Conservation (phyloP, 2,329 filamentous ascomycete genomes). For the Alternaria brassicicola region DNA sequence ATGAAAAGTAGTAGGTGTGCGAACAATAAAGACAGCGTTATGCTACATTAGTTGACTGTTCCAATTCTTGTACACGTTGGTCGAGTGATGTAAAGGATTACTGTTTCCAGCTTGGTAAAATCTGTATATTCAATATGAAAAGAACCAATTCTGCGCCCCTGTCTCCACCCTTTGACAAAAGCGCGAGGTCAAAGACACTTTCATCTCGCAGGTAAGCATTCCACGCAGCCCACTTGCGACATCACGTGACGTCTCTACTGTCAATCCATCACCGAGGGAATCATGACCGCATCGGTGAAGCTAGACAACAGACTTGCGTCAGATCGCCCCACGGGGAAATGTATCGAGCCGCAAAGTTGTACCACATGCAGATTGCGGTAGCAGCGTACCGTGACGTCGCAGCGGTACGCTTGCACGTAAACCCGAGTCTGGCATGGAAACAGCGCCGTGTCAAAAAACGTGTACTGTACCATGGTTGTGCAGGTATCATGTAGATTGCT, state of each 20-base stretch:
- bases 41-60: background rate
- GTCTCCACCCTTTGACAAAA: background rate
- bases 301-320: background rate
- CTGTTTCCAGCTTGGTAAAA: background rate
- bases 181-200: background rate
- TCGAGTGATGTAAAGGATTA: background rate
- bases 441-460: background rate
- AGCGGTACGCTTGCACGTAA: background rate
- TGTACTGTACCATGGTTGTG: background rate
- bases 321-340: background rate
- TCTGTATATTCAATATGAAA: background rate
- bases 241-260: background rate
- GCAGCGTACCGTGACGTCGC: background rate
- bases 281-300: background rate
- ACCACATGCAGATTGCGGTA: background rate
- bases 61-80: too few species aligned
- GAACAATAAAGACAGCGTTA: background rate
- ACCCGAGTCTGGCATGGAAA: background rate
- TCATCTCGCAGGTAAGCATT: background rate
- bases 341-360: background rate
- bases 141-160: background rate
- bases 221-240: background rate
- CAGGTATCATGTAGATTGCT: background rate
- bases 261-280: background rate
- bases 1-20: background rate